A percentile compares a stretch with the other conserved stretches of the same genome.
Evolutionary conservation across 2,329 filamentous ascomycete genomes (phyloP).

Genomic region (Phyllosticta citribraziliensis): DNA sequence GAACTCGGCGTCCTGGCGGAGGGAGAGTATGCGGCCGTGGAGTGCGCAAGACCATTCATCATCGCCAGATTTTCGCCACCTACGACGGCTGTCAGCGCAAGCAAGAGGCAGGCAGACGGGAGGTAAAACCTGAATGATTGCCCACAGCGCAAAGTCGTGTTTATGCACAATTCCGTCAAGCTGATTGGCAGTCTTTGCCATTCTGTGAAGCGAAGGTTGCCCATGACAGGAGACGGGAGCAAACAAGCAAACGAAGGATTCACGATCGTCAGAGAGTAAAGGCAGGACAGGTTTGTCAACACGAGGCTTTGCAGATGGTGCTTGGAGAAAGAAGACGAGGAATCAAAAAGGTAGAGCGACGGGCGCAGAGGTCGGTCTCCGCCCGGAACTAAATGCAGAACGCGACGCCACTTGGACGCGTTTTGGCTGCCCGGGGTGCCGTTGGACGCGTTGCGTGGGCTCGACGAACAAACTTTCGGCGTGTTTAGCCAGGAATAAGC

Average conservation of each 20-base stretch:
- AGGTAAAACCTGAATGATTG: constrained; percentile 66
- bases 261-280: background rate
- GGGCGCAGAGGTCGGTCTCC: background rate
- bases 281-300: background rate
- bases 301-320: background rate
- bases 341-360: background rate
- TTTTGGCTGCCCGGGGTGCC: constrained; percentile 3
- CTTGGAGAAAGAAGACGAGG: background rate
- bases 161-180: constrained; percentile 80
- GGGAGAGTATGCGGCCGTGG: constrained; percentile 70
- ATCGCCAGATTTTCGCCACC: constrained; percentile 73
- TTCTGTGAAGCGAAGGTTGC: constrained; percentile 48
- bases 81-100: constrained; percentile 19
- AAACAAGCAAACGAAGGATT: background rate
- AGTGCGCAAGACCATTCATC: constrained; percentile 88
- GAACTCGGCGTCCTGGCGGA: constrained; percentile 70
- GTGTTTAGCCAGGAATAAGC: background rate
- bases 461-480: background rate
- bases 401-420: constrained; percentile 7
- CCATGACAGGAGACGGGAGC: constrained; percentile 22
- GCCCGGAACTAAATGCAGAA: background rate
- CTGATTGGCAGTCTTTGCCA: constrained; percentile 83
- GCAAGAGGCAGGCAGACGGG: no score
- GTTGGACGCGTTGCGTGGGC: background rate
- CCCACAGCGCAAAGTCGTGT: constrained; percentile 87